These are phyloP conservation scores for Lomentospora prolificans DNA, from an alignment of 2,329 filamentous ascomycete genomes.

Conservation along the genomic window DNA sequence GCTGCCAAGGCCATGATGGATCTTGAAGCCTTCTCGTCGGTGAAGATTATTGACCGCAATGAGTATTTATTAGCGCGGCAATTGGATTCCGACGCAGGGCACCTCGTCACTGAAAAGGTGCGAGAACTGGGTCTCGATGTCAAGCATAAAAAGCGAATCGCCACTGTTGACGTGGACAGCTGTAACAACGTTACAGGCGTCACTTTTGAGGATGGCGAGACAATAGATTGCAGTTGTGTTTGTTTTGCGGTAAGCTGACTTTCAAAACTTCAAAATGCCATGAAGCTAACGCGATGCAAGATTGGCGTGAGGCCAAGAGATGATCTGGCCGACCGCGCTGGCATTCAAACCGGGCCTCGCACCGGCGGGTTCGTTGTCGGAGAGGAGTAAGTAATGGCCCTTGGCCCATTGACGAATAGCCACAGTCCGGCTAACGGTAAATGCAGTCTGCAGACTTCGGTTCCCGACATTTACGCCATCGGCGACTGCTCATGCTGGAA, in stretches of 20 bases:
- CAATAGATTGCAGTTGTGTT: constrained; percentile 67
- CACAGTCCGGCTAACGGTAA: too few relatives aligned
- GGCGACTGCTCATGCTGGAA: constrained; percentile 90
- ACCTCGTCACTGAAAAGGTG: constrained; percentile 75
- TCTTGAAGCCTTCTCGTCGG: constrained; percentile 60
- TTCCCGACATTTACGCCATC: constrained; percentile 69
- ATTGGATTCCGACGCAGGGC: constrained; percentile 70
- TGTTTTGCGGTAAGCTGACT: constrained; percentile 58
- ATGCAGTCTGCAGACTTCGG: constrained; percentile 52
- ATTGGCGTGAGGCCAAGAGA: constrained; percentile 78
- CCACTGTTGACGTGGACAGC: constrained; percentile 57
- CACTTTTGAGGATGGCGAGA: constrained; percentile 70
- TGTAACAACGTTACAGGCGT: constrained; percentile 63
- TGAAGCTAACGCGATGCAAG: neutral
- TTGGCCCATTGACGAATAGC: too few relatives aligned
- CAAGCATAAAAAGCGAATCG: constrained; percentile 65
- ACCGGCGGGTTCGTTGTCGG: constrained; percentile 69
- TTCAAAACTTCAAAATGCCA: neutral
- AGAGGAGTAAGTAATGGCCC: constrained; percentile 30
- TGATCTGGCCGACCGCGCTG: constrained; percentile 59
- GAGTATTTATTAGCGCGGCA: constrained; percentile 76
- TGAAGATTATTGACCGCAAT: constrained; percentile 75
- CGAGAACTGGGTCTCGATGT: constrained; percentile 70
- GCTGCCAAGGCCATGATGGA: constrained; percentile 91
- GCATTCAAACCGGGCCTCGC: constrained; percentile 61